These are phyloP conservation scores for Trichoderma parareesei DNA, from an alignment of 495 filamentous ascomycete genomes.

Conservation along the genomic window DNA sequence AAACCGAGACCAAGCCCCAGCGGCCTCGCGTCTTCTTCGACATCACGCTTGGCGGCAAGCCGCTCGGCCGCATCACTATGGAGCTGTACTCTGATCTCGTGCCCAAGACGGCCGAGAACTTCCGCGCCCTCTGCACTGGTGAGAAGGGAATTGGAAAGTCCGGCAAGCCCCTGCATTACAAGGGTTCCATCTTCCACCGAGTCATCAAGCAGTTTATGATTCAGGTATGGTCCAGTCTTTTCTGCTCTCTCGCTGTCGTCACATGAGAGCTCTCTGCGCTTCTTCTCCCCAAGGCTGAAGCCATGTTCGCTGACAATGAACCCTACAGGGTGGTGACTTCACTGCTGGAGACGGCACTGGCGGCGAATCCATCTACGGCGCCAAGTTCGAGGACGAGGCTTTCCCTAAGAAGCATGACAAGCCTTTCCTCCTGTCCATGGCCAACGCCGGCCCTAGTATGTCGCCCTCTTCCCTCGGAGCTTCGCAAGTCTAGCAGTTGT, in stretches of 20 bases:
- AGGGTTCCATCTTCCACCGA: slow-evolving; percentile 86
- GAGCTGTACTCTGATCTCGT: slow-evolving; percentile 88
- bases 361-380: slow-evolving; percentile 95
- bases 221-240: slow-evolving; percentile 34
- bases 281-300: neutral
- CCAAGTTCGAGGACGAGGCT: slow-evolving; percentile 97
- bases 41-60: slow-evolving; percentile 65
- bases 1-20: slow-evolving; percentile 26
- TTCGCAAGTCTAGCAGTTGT: neutral
- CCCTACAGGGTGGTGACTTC: slow-evolving; percentile 74
- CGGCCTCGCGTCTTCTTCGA: slow-evolving; percentile 83
- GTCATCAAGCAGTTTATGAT: slow-evolving; percentile 99
- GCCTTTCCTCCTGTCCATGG: slow-evolving; percentile 94
- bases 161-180: slow-evolving; percentile 86
- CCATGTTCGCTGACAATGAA: neutral
- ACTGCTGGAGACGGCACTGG: slow-evolving; percentile 90
- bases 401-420: slow-evolving; percentile 89
- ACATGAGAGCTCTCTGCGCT: neutral
- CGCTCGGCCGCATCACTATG: slow-evolving; percentile 66
- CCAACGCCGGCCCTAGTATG: slow-evolving; percentile 90
- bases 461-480: neutral
- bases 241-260: neutral
- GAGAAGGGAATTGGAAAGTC: slow-evolving; percentile 76
- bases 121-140: slow-evolving; percentile 89
- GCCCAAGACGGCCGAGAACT: slow-evolving; percentile 93